Conservation (phyloP, 2,329 filamentous ascomycete species). For the Penicillium glabrum region DNA sequence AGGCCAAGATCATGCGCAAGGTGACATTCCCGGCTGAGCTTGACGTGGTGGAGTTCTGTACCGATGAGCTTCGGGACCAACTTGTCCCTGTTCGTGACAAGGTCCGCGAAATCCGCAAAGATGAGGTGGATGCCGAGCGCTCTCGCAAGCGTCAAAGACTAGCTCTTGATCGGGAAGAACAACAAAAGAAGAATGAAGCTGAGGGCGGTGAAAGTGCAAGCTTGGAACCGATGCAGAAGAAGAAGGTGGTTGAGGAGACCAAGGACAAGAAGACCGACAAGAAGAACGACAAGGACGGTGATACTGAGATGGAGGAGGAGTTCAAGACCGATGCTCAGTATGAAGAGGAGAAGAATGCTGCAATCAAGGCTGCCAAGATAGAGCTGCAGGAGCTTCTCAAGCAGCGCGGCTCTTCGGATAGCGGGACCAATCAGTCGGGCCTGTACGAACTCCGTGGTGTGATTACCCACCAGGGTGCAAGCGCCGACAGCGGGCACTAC, state of each 20-base stretch:
- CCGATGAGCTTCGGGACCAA: constrained; percentile 78
- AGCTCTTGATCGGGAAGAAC: constrained; percentile 56
- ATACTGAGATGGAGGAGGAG: constrained; percentile 69
- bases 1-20: constrained; percentile 99
- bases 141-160: constrained; percentile 88
- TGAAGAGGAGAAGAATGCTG: constrained; percentile 77
- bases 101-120: constrained; percentile 91
- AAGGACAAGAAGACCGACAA: constrained; percentile 50
- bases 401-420: constrained; percentile 71
- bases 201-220: constrained; percentile 25
- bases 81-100: constrained; percentile 93
- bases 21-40: constrained; percentile 94
- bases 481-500: constrained; percentile 96
- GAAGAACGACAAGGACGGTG: constrained; percentile 59
- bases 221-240: constrained; percentile 48
- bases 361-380: constrained; percentile 78
- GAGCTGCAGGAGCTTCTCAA: constrained; percentile 79
- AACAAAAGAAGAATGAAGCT: constrained; percentile 42
- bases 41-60: constrained; percentile 92
- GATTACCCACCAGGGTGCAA: constrained; percentile 94
- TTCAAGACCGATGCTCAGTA: constrained; percentile 95
- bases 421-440: constrained; percentile 86
- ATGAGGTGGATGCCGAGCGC: constrained; percentile 89
- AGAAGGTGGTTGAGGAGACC: constrained; percentile 51
- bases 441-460: constrained; percentile 93